Percentiles rank a stretch among this genome's conserved stretches.
phyloP scores from a whole-genome alignment of 768 basidiomycete genomes.

The Suillus placidus region DNA sequence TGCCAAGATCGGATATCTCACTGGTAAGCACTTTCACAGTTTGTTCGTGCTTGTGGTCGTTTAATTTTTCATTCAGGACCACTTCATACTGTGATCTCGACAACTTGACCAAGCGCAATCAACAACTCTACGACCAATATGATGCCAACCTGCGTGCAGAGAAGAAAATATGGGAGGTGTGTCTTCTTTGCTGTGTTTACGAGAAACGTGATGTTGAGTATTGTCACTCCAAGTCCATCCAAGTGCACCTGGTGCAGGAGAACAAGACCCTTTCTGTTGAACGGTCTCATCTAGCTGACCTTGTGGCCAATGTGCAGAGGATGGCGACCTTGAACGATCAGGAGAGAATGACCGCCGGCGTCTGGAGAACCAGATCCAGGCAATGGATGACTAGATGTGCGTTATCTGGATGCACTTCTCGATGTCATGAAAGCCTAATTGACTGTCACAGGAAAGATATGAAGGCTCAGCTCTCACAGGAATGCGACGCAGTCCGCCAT shows the following conservation, averaged over 20 bases:
- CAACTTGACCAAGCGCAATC: conserved; percentile 66
- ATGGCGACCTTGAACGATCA: conserved; percentile 81
- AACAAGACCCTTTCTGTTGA: conserved; percentile 80
- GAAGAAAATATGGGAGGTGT: conserved; percentile 91
- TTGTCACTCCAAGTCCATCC: conserved; percentile 59
- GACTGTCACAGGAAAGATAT: conserved; percentile 64
- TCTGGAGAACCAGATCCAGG: conserved; percentile 77
- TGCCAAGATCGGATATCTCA: conserved; percentile 77
- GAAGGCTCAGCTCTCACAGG: conserved; percentile 66
- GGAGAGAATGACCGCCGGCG: conserved; percentile 82
- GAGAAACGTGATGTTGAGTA: conserved; percentile 7
- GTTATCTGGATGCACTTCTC: conserved; percentile 25
- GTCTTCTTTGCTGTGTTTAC: conserved; percentile 19
- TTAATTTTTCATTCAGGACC: conserved; percentile 42
- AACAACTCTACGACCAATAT: conserved; percentile 73
- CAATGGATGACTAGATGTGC: conserved; percentile 79
- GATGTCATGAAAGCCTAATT: conserved; percentile 3
- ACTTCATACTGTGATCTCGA: conserved; percentile 67
- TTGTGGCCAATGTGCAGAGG: conserved; percentile 87
- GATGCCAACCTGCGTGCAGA: conserved; percentile 88
- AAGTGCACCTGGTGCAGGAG: conserved; percentile 81
- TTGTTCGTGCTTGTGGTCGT: conserved; percentile 10
- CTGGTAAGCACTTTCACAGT: conserved; percentile 50
- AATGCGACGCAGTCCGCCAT: conserved; percentile 75
- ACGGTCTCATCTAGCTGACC: conserved; percentile 80